Conservation (phyloP, 768 basidiomycete species). For the Chalciporus chontae region DNA sequence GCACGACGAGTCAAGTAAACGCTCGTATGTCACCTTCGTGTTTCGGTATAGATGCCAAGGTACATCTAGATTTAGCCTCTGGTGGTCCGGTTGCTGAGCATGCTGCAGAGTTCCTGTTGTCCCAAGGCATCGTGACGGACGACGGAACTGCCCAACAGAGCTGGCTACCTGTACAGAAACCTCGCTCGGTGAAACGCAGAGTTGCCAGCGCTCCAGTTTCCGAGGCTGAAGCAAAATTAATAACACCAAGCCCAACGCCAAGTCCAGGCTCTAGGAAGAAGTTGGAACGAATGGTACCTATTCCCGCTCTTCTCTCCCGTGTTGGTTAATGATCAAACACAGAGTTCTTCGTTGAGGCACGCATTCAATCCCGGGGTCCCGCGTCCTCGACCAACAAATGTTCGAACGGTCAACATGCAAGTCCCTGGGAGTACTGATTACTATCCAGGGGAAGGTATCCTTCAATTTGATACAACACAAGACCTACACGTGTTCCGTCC, state of each 20-base stretch:
- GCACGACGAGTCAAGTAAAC: constrained; percentile 36
- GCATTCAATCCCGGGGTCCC: constrained; percentile 2
- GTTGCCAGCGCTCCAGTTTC: constrained; percentile 39
- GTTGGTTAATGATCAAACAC: background rate
- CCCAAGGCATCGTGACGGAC: constrained; percentile 47
- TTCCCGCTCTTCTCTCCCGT: background rate
- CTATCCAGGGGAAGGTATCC: constrained; percentile 17
- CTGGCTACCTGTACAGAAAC: constrained; percentile 3
- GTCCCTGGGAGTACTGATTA: background rate
- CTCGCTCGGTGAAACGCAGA: constrained; percentile 32
- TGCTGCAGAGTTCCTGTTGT: constrained; percentile 43
- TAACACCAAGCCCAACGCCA: constrained; percentile 10
- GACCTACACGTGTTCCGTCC: constrained; percentile 2
- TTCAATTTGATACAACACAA: constrained; percentile 9
- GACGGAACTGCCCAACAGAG: constrained; percentile 20
- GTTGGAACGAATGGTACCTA: constrained; percentile 5
- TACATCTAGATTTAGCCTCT: constrained; percentile 20
- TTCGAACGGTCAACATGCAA: constrained; percentile 11
- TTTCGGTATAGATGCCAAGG: constrained; percentile 63
- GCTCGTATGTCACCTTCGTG: constrained; percentile 60
- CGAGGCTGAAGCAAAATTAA: background rate
- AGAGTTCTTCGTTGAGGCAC: constrained; percentile 8
- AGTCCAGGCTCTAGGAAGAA: constrained; percentile 1
- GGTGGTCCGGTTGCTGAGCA: background rate
- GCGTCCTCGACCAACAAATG: background rate